Evolutionary conservation across 2,329 filamentous ascomycete genomes (phyloP), one percentile per base, ranked within the genome.

Genomic region (Sphaerulina vaccinii): DNA sequence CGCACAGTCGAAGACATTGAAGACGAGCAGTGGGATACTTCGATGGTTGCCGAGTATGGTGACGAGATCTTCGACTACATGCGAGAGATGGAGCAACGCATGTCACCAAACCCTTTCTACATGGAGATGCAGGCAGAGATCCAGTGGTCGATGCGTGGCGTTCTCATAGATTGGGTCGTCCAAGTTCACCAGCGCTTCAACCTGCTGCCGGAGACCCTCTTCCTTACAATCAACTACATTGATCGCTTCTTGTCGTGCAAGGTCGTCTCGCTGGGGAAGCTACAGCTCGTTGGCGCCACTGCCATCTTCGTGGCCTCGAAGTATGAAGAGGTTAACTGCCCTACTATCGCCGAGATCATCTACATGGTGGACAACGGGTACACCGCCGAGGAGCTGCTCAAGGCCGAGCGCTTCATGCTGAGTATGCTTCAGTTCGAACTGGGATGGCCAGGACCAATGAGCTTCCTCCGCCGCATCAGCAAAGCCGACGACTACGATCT

Each of bases 381-480:
- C 73, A 87, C 81, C 2, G 80, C 82, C 13, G 91, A 96, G 51
- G 93, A 97, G 74, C 92, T 99, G 51, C 81, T 97, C 60, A 96
- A 97, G 75, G 93, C 93, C 0, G 93, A 99, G 73, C 86, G 91
- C 10, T 97, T 96, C 76, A 99, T 99, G 91, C 82, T 99, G 45
- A 95, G 84, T 71, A 95, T 96, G 86, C 83, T 99, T 48, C 82
- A 90, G 64, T 99, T 96, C 68, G 90, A 96, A 73, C 82, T 99
- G 48, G 93, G 93, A 46, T 97, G 90, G 87, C 93, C 93, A n/a
- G 93, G 93, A 37, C 93, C 93, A 1, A 96, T 99, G 92, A 96
- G 90, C 75, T 99, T 99, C 73, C 79, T 99, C 56, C 84, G 93
- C 55, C 85, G 92, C 51, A 93, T 97, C 72, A 97, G 92, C 84